A percentile compares a stretch with the other conserved stretches of the same genome.
These are phyloP conservation scores for Trichomonas gallinae DNA, from an alignment of 208 protist species.

Conservation along the genomic window DNA sequence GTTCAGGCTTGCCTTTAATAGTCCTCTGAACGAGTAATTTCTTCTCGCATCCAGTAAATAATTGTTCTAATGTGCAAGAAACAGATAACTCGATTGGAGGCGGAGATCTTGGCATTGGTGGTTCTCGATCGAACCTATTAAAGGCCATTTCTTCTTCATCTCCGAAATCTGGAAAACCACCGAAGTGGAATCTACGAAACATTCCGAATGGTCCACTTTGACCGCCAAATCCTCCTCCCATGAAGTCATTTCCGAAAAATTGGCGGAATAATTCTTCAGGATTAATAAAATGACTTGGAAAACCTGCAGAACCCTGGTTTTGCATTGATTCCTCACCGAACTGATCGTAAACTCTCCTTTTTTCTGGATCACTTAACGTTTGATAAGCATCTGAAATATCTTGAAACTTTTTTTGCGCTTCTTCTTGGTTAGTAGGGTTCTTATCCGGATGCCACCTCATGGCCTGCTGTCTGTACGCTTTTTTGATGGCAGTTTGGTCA, in stretches of 20 bases:
- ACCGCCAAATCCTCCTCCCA: background rate
- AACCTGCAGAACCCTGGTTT: background rate
- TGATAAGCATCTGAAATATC: constrained; percentile 41
- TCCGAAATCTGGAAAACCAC: background rate
- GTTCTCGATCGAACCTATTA: background rate
- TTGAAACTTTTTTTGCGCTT: constrained; percentile 21
- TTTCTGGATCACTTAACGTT: constrained; percentile 35
- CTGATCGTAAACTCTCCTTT: constrained; percentile 41
- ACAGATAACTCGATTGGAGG: background rate
- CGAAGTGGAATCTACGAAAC: background rate
- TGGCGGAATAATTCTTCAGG: constrained; percentile 6
- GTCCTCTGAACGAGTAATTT: background rate
- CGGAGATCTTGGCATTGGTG: background rate
- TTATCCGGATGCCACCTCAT: constrained; percentile 47
- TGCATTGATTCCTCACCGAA: constrained; percentile 35
- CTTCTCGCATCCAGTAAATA: background rate
- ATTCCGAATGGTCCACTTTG: no score
- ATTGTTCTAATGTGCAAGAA: background rate
- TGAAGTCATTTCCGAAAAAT: background rate
- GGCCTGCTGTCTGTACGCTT: constrained; percentile 28
- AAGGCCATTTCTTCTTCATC: background rate
- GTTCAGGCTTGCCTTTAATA: background rate
- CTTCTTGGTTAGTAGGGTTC: constrained; percentile 19
- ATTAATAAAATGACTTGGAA: constrained; percentile 12
- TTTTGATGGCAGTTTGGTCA: background rate